phyloP scores from a whole-genome alignment of 2,329 filamentous ascomycete genomes.

The Neofusicoccum ribis region DNA sequence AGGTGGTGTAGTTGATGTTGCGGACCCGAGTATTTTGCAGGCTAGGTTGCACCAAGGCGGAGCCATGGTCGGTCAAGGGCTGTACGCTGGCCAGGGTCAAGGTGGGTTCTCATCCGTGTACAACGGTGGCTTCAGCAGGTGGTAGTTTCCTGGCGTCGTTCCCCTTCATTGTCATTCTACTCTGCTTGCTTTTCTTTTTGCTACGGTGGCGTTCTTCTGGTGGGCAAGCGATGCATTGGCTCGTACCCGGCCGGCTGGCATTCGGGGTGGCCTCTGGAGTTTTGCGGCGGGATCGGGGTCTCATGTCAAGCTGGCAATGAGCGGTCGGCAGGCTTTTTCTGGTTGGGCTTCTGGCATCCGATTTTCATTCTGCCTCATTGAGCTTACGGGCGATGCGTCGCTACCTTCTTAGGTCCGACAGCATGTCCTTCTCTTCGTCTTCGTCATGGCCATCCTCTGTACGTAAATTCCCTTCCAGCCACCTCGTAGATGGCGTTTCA shows the following conservation, averaged over 20 bases:
- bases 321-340: conserved; percentile 25
- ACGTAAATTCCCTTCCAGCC: conserved; percentile 44
- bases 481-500: conserved; percentile 37
- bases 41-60: conserved; percentile 91
- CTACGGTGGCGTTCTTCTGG: conserved; percentile 39
- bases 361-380: conserved; percentile 22
- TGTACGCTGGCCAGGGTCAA: conserved; percentile 83
- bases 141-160: conserved; percentile 35
- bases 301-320: conserved; percentile 21
- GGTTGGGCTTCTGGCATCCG: conserved; percentile 22
- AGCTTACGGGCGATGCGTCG: conserved; percentile 33
- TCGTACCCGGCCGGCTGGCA: conserved; percentile 32
- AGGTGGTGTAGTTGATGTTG: conserved; percentile 99
- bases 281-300: conserved; percentile 25
- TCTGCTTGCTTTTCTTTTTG: conserved; percentile 27
- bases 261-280: conserved; percentile 37
- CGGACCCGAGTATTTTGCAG: conserved; percentile 99
- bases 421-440: conserved; percentile 45
- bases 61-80: conserved; percentile 77
- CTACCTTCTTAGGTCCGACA: conserved; percentile 37
- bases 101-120: conserved; percentile 95
- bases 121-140: conserved; percentile 41
- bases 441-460: conserved; percentile 48
- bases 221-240: conserved; percentile 41
- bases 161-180: conserved; percentile 28